phyloP scores from a whole-genome alignment of 768 basidiomycete species.

The Mycena crocata region DNA sequence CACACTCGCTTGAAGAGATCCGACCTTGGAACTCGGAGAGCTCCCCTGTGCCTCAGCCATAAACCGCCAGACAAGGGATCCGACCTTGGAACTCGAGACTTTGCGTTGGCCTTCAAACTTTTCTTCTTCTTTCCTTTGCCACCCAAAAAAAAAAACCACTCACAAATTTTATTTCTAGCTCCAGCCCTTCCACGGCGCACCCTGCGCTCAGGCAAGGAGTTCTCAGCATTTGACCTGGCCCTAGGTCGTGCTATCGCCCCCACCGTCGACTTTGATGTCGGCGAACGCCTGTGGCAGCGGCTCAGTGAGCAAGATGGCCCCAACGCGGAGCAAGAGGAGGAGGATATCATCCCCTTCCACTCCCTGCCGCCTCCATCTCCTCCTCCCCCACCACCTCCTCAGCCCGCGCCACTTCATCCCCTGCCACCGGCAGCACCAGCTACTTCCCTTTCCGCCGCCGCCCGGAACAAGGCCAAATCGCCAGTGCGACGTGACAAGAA shows the following conservation, averaged over 20 bases:
- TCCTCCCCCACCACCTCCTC: slow-evolving; percentile 7
- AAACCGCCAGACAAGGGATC: not conserved
- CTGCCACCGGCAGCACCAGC: not conserved
- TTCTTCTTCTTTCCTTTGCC: not conserved
- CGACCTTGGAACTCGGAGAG: too few species aligned
- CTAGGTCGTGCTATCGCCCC: not conserved
- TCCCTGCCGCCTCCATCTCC: not conserved
- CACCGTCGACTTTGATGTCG: not conserved
- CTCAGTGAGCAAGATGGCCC: not conserved
- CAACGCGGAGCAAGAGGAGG: not conserved
- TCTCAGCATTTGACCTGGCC: not conserved
- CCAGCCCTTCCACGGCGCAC: not conserved
- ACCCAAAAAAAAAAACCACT: too few species aligned
- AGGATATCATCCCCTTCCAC: not conserved
- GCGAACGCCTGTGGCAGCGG: not conserved
- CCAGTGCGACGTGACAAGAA: not conserved
- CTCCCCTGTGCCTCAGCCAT: too few species aligned
- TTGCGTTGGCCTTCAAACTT: not conserved
- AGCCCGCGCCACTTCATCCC: too few species aligned
- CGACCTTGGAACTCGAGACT: not conserved
- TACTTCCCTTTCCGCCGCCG: not conserved
- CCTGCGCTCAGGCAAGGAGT: not conserved
- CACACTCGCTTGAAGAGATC: too few species aligned
- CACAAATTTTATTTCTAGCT: too few species aligned
- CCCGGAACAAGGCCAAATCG: not conserved